Evolutionary conservation across 768 basidiomycete species (phyloP).

Genomic region (Agaricus subrufescens): DNA sequence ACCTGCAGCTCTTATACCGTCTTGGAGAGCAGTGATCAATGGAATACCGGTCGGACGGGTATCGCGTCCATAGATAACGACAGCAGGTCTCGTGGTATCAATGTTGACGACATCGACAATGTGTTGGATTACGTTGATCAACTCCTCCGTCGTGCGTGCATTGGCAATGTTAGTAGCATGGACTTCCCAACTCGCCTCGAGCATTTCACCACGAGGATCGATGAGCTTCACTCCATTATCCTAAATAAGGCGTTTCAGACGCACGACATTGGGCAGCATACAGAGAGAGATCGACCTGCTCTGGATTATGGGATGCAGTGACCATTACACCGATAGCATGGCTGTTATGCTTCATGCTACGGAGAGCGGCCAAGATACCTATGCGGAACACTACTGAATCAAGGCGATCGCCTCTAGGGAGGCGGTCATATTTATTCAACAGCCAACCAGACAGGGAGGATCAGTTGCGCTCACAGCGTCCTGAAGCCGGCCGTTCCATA

Average conservation of each 20-base stretch:
- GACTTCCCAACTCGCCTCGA: slow-evolving; percentile 87
- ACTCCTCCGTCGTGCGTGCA: slow-evolving; percentile 67
- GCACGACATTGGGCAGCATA: background rate
- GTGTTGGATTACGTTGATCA: slow-evolving; percentile 57
- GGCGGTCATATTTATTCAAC: slow-evolving; percentile 10
- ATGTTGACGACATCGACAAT: slow-evolving; percentile 67
- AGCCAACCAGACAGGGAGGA: background rate
- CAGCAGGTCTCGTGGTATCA: slow-evolving; percentile 71
- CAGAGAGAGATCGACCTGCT: slow-evolving; percentile 52
- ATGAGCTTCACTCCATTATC: slow-evolving; percentile 99
- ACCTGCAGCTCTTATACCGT: slow-evolving; percentile 74
- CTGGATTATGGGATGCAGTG: slow-evolving; percentile 99
- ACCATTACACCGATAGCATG: slow-evolving; percentile 97
- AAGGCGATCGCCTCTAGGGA: slow-evolving; percentile 56
- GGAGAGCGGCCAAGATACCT: slow-evolving; percentile 81
- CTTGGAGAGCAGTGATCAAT: slow-evolving; percentile 73
- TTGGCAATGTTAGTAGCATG: slow-evolving; percentile 89
- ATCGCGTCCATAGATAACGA: slow-evolving; percentile 88
- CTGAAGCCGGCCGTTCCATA: slow-evolving; percentile 97
- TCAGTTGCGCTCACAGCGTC: slow-evolving; percentile 58
- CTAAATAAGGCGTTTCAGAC: slow-evolving; percentile 34
- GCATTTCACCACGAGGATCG: slow-evolving; percentile 96
- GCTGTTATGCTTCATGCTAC: slow-evolving; percentile 90
- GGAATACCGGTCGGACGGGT: slow-evolving; percentile 84
- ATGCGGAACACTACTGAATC: slow-evolving; percentile 95